Evolutionary conservation across 352 stramenopile species (phyloP).

Genomic region (Plasmopara halstedii): DNA sequence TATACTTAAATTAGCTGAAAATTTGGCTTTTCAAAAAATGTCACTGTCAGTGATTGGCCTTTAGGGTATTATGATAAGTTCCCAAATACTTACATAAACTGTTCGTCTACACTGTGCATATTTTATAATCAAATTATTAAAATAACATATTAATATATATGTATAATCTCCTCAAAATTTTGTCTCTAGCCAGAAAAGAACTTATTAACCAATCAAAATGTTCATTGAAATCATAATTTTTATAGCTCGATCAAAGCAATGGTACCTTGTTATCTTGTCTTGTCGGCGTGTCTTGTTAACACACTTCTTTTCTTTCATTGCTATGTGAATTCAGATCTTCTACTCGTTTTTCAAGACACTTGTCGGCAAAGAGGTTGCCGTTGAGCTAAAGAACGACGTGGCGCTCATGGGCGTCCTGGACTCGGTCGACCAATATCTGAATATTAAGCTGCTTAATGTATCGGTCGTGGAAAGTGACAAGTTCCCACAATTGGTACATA

Average conservation of each 20-base stretch:
- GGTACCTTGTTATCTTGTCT: constrained; percentile 2
- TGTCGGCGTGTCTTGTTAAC: not conserved
- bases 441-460: constrained; percentile 97
- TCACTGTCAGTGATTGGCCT: too few species aligned
- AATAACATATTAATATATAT: too few species aligned
- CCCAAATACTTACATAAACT: too few species aligned
- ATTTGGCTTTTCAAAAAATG: too few species aligned
- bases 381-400: constrained; percentile 99
- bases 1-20: too few species aligned
- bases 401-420: constrained; percentile 94
- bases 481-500: constrained; percentile 92
- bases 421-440: constrained; percentile 99
- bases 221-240: constrained; percentile 2
- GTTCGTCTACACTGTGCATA: too few species aligned
- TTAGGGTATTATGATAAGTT: too few species aligned
- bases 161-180: too few species aligned
- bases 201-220: too few species aligned
- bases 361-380: constrained; percentile 94
- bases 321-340: constrained; percentile 76
- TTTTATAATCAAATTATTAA: too few species aligned
- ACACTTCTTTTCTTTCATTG: constrained; percentile 1
- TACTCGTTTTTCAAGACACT: constrained; percentile 99
- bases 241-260: constrained; percentile 11
- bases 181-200: too few species aligned
- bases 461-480: constrained; percentile 93